Conservation (phyloP, 2,329 filamentous ascomycete genomes). For the Purpureocillium lavendulum region DNA sequence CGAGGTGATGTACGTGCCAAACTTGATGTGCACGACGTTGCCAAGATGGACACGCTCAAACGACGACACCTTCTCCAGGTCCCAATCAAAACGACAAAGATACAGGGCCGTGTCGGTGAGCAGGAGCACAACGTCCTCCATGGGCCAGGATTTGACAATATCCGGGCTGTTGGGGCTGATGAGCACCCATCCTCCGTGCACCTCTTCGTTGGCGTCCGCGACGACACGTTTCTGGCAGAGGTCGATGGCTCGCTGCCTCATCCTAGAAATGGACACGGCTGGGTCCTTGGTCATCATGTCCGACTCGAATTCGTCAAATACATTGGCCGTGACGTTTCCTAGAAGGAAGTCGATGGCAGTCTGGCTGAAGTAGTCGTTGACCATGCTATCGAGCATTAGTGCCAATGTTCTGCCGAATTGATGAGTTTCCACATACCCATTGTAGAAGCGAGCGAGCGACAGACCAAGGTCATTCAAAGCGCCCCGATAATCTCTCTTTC, state of each 20-base stretch:
- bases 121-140: slow-evolving; percentile 83
- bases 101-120: slow-evolving; percentile 82
- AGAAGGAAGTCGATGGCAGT: slow-evolving; percentile 90
- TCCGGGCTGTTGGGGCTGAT: slow-evolving; percentile 67
- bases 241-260: slow-evolving; percentile 84
- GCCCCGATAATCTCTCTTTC: slow-evolving; percentile 83
- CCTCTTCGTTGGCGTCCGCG: slow-evolving; percentile 72
- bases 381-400: slow-evolving; percentile 57
- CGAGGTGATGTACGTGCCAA: slow-evolving; percentile 85
- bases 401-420: background rate
- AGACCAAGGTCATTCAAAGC: slow-evolving; percentile 86
- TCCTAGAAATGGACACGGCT: slow-evolving; percentile 74
- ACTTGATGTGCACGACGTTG: slow-evolving; percentile 63
- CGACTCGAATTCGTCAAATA: slow-evolving; percentile 91
- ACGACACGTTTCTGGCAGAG: slow-evolving; percentile 81
- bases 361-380: slow-evolving; percentile 96
- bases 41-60: slow-evolving; percentile 80
- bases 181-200: slow-evolving; percentile 84
- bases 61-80: slow-evolving; percentile 84
- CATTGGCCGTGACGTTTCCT: slow-evolving; percentile 73
- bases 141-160: slow-evolving; percentile 59
- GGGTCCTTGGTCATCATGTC: slow-evolving; percentile 92
- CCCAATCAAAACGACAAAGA: slow-evolving; percentile 89
- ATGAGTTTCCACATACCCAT: slow-evolving; percentile 39
- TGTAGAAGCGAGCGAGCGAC: slow-evolving; percentile 70